These are phyloP conservation scores for Eucalyptus leucophloia DNA, from an alignment of 345 rosid genomes.

Conservation along the genomic window DNA sequence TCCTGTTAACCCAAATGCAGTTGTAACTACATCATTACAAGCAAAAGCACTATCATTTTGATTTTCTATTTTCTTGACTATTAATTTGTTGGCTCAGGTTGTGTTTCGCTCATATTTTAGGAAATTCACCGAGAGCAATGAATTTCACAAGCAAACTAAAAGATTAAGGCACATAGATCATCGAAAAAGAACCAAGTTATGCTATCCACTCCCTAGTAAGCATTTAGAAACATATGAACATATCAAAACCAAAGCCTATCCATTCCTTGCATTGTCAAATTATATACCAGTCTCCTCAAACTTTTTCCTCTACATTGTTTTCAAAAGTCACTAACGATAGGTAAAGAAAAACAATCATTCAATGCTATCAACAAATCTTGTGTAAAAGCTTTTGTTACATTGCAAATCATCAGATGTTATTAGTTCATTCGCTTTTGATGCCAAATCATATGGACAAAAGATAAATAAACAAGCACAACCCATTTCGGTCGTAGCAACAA, in stretches of 20 bases:
- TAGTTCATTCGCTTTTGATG: background rate
- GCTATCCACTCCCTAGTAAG: background rate
- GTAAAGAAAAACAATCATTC: background rate
- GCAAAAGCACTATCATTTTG: background rate
- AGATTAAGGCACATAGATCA: background rate
- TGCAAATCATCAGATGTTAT: background rate
- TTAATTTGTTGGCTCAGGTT: conserved; percentile 25
- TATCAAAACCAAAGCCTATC: background rate
- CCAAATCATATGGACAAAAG: background rate
- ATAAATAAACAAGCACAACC: too few species aligned
- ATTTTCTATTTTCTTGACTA: background rate
- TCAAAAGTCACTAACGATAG: background rate
- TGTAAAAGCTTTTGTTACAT: background rate
- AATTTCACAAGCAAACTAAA: background rate
- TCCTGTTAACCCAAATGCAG: background rate
- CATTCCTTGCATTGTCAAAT: background rate
- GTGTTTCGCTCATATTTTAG: conserved; percentile 56
- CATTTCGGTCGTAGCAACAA: too few species aligned
- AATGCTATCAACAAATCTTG: background rate
- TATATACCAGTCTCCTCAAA: background rate
- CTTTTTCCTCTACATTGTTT: background rate
- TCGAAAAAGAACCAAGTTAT: background rate
- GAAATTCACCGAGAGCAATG: background rate
- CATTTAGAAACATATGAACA: background rate
- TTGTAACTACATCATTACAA: background rate